Evolutionary conservation across 2,329 filamentous ascomycete genomes (phyloP), one percentile per base, ranked within the genome.

Genomic region (Fusarium mangiferae): DNA sequence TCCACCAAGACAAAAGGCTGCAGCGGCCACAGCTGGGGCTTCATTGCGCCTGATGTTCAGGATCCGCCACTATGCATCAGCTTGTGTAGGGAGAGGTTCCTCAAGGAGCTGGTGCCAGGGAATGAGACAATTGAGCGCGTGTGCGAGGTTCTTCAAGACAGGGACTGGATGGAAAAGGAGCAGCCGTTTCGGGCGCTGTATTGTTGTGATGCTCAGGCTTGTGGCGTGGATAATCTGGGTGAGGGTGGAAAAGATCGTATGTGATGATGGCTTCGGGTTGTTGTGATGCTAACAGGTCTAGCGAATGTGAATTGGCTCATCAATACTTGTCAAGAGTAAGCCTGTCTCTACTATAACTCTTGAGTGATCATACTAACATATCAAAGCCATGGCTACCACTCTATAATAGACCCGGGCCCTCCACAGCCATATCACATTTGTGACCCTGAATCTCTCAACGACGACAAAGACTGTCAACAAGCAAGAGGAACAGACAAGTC

Each of bases 221-320:
- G 87, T 75, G 87, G 87, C 35, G 86, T 89, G 49, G 79, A 82
- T 60, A 79, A 81, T 57, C 70, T 81, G 35, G 70, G 67, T 18
- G 66, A 70, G 35, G 57, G 65, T 55, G 80, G 78, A n/a, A 82
- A 85, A 77, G 86, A 88, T 76, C 87, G 88, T 83, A 80, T 54
- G 81, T 79, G 63, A 28, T 39, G 54, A 38, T 61, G 42, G 39
- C 30, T 63, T 61, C 7, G 22, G 18, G n/a, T 41, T 20, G 20
- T 36, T 56, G 35, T 49, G 20, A 41, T 60, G 44, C 66, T 79
- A 49, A 79, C 69, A 30, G 12, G 41, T 24, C 18, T 59, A 89
- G 88, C 87, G 54, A 87, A 83, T 74, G 84, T 89, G 59, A 85
- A 88, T 73, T 81, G 82, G 76, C 81, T 89, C 65, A 87, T 89